A percentile compares a stretch with the other conserved stretches of the same genome.
Evolutionary conservation across 306 rosid genomes (phyloP).

Genomic region (Quercus engelmannii): DNA sequence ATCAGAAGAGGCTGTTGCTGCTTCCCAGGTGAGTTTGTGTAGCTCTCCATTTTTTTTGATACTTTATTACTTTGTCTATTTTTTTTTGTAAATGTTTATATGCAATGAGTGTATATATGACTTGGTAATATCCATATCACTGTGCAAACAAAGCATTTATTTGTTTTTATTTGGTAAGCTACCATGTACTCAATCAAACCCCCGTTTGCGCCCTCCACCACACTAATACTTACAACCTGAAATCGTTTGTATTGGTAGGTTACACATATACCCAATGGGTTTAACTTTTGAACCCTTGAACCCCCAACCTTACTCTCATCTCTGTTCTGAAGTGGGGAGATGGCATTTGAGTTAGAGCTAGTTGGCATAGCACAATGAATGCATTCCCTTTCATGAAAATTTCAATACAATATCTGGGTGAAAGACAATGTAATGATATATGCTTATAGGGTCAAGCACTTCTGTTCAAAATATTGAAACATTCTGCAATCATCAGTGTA

Average conservation of each 20-base stretch:
- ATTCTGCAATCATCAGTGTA: not conserved
- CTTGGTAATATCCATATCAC: not conserved
- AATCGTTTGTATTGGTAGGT: not conserved
- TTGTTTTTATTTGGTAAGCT: not conserved
- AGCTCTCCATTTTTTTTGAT: not conserved
- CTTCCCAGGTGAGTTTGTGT: conserved; percentile 69
- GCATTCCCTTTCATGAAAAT: no score
- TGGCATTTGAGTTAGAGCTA: not conserved
- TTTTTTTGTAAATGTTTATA: not conserved
- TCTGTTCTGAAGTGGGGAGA: not conserved
- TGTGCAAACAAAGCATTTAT: not conserved
- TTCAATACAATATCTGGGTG: not conserved
- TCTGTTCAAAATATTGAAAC: not conserved
- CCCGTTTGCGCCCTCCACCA: not conserved
- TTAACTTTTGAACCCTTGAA: not conserved
- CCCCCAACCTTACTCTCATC: not conserved
- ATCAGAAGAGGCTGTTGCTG: conserved; percentile 80
- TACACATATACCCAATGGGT: not conserved
- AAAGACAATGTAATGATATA: not conserved
- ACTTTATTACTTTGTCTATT: not conserved
- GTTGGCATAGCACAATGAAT: no score
- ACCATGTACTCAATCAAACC: not conserved
- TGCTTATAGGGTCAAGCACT: not conserved
- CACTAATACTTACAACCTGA: not conserved
- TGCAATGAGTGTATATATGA: not conserved